Percentiles rank a stretch among this genome's conserved stretches.
Evolutionary conservation across 768 basidiomycete species (phyloP).

Genomic region (Kwoniella pini): DNA sequence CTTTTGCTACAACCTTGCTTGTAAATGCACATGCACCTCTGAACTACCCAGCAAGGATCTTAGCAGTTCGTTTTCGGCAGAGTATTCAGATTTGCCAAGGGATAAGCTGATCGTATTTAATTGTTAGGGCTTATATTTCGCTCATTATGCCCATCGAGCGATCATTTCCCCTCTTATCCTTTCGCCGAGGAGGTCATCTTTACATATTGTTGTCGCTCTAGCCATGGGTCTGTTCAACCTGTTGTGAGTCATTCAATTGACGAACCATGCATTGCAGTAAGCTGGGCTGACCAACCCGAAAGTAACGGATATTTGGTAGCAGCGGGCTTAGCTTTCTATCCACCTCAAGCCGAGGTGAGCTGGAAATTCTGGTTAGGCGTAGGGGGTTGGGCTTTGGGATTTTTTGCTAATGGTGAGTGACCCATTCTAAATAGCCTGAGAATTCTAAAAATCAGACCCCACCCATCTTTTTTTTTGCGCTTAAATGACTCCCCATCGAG

Average conservation of each 20-base stretch:
- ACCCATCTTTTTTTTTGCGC: neutral
- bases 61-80: slow-evolving; percentile 32
- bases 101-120: no score
- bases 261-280: no score
- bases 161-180: slow-evolving; percentile 76
- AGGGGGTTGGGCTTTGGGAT: slow-evolving; percentile 68
- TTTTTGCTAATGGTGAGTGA: slow-evolving; percentile 65
- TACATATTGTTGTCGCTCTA: slow-evolving; percentile 68
- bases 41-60: slow-evolving; percentile 19
- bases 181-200: slow-evolving; percentile 69
- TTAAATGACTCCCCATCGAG: no score
- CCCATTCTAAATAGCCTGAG: no score
- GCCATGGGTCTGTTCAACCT: slow-evolving; percentile 67
- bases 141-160: slow-evolving; percentile 83
- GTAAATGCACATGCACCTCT: slow-evolving; percentile 14
- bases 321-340: slow-evolving; percentile 34
- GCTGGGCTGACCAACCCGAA: neutral
- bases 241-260: slow-evolving; percentile 65
- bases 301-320: slow-evolving; percentile 38
- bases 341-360: slow-evolving; percentile 16
- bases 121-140: slow-evolving; percentile 60
- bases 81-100: slow-evolving; percentile 11
- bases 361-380: slow-evolving; percentile 66
- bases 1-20: slow-evolving; percentile 36
- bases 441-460: neutral